Evolutionary conservation across 2,329 filamentous ascomycete genomes (phyloP).

Genomic region (Aspergillus jensenii): DNA sequence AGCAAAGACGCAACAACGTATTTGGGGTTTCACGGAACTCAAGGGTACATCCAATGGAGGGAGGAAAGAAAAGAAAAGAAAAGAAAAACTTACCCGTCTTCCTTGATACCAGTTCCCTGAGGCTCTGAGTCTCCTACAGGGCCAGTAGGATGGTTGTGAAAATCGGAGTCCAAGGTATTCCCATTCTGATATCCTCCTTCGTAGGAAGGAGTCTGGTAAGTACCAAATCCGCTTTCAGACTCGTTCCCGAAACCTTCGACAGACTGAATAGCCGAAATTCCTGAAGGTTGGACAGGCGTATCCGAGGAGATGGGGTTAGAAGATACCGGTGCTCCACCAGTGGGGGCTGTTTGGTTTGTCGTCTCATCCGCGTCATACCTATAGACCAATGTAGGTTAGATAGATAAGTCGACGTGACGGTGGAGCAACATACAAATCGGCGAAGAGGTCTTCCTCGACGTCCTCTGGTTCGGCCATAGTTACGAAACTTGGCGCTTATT

Average conservation of each 20-base stretch:
- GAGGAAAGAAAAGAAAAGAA: background rate
- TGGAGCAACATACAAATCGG: conserved; percentile 71
- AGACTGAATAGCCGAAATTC: conserved; percentile 35
- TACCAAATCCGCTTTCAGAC: conserved; percentile 20
- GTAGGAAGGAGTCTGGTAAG: conserved; percentile 24
- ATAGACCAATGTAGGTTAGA: conserved; percentile 15
- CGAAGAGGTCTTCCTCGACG: conserved; percentile 91
- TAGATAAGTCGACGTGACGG: background rate
- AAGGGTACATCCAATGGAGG: background rate
- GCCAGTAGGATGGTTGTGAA: conserved; percentile 18
- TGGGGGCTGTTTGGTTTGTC: conserved; percentile 33
- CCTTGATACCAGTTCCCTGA: conserved; percentile 63
- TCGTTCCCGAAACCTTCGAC: conserved; percentile 31
- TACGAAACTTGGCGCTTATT: conserved; percentile 15
- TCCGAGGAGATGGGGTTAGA: conserved; percentile 35
- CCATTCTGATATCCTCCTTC: conserved; percentile 27
- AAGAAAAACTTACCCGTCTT: conserved; percentile 78
- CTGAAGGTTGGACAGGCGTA: conserved; percentile 27
- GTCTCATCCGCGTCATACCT: conserved; percentile 70
- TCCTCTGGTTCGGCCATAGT: conserved; percentile 78
- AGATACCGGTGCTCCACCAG: conserved; percentile 38
- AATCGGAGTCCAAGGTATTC: conserved; percentile 26
- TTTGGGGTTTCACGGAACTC: conserved; percentile 18
- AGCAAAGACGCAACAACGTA: background rate
- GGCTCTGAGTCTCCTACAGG: conserved; percentile 32